These are phyloP conservation scores for Penicillium sp. DNA, from an alignment of 2,329 filamentous ascomycete genomes.

Conservation along the genomic window DNA sequence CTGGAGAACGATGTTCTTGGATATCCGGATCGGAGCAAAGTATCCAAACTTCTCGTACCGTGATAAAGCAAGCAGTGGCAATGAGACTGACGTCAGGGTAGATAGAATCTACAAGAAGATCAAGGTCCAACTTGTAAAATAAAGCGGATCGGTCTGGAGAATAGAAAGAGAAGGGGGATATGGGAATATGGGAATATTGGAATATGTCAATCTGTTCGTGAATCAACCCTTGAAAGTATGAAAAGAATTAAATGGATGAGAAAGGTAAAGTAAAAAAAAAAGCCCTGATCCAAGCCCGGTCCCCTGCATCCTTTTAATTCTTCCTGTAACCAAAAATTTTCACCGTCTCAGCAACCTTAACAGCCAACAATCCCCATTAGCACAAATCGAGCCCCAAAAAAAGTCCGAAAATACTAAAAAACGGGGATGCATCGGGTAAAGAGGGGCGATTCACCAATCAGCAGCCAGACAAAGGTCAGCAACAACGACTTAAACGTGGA, in stretches of 20 bases:
- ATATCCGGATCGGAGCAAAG: background rate
- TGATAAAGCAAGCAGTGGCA: background rate
- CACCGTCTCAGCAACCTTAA: conserved; percentile 4
- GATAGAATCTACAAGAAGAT: background rate
- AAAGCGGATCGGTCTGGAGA: background rate
- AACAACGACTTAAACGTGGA: background rate
- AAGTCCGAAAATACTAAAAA: conserved; percentile 5
- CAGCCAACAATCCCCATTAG: background rate
- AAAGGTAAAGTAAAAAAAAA: background rate
- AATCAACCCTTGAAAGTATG: background rate
- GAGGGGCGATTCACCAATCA: conserved; percentile 12
- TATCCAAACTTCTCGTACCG: background rate
- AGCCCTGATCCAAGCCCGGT: background rate
- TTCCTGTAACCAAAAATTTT: background rate
- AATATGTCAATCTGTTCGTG: background rate
- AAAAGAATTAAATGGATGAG: background rate
- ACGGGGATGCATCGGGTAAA: conserved; percentile 6
- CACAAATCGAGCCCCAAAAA: background rate
- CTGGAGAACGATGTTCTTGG: background rate
- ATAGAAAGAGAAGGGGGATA: background rate
- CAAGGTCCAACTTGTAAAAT: background rate
- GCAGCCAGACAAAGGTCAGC: conserved; percentile 14
- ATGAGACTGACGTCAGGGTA: conserved; percentile 1
- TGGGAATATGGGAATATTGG: background rate
- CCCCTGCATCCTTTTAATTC: conserved; percentile 3